Base-by-base conservation (phyloP, 805 yeast species). In the Yarrowia porcina region DNA sequence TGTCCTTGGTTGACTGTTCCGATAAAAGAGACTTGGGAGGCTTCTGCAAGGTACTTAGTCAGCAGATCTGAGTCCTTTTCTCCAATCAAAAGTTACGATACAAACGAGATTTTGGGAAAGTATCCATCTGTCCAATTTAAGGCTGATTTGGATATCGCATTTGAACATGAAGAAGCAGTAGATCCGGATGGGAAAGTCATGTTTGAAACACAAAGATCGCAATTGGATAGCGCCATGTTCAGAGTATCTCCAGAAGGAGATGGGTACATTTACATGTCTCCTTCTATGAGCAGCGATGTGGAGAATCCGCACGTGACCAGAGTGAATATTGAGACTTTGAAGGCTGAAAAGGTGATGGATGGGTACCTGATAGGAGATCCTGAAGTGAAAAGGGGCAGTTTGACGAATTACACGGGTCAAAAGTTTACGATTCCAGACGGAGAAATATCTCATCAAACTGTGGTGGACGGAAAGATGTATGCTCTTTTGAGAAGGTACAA, bases 131-230 rank as follows among this genome's bases (percentile, higher is more conserved):
- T 52, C 15, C 59, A 52, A 9, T 52, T 52, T 17, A 15, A 13
- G 20, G 59, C 59, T 5, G 33, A 52, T 17, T 35, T 52, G 10
- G 59, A 52, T 7, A 52, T 52, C 11, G 59, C 59, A 1, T 52
- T 52, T 8, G 59, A 52, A 18, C 59, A 52, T 8, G 59, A 52
- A 10, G 59, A 52, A n/a, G 21, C 44, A 2, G 33, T 52, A 1
- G 59, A 52, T 27, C 42, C 44, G 11, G 59, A 52, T 5, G 59
- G 59, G 12, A 18, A 25, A 18, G 44, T 52, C 59, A 52, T 52
- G 59, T 52, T 52, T 18, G 59, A 52, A 32, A 52, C 59, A 6
- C 59, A 52, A 30, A 25, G 59, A 17, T 35, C 59, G 17, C 59
- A 52, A 17, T 36, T 52, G 33, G 44, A 52, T n/a, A 36, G 25